A percentile compares a stretch with the other conserved stretches of the same genome.
phyloP scores from a whole-genome alignment of 2,329 filamentous ascomycete species.

The Escovopsis sp. region DNA sequence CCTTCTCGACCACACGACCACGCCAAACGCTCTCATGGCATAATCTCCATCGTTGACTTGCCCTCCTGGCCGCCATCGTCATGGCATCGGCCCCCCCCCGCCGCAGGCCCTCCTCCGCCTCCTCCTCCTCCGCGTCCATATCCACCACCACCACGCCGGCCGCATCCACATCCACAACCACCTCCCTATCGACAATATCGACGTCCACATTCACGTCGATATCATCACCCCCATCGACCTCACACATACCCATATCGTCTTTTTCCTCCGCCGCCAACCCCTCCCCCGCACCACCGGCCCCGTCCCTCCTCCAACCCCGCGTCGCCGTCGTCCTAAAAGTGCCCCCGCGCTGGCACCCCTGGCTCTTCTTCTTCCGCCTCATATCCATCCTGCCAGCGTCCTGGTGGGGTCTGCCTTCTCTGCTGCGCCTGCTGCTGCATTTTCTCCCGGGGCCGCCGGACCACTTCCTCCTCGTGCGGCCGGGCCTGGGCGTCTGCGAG shows the following conservation, averaged over 20 bases:
- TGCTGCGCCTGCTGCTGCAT: conserved; percentile 51
- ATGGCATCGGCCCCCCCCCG: conserved; percentile 8
- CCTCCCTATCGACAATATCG: conserved; percentile 1
- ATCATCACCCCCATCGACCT: not conserved
- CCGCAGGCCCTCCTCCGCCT: conserved; percentile 9
- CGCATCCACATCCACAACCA: not conserved
- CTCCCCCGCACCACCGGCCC: conserved; percentile 6
- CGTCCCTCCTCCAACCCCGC: conserved; percentile 52
- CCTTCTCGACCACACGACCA: not conserved
- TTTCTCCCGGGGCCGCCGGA: conserved; percentile 29
- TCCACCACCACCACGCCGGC: conserved; percentile 1
- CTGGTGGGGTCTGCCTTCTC: conserved; percentile 56
- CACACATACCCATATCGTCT: not conserved
- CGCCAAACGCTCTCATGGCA: conserved; percentile 7
- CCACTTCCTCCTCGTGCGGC: conserved; percentile 14
- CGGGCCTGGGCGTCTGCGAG: conserved; percentile 1
- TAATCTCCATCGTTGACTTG: no score
- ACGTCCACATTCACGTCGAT: not conserved
- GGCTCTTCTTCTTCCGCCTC: conserved; percentile 57
- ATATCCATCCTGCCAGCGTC: conserved; percentile 54
- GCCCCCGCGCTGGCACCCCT: conserved; percentile 55
- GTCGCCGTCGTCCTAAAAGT: conserved; percentile 67
- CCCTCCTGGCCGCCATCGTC: conserved; percentile 1
- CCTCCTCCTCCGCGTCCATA: conserved; percentile 4
- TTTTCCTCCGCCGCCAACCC: not conserved